Base-by-base conservation (phyloP, 2,329 filamentous ascomycete genomes). In the Purpureocillium lavendulum region DNA sequence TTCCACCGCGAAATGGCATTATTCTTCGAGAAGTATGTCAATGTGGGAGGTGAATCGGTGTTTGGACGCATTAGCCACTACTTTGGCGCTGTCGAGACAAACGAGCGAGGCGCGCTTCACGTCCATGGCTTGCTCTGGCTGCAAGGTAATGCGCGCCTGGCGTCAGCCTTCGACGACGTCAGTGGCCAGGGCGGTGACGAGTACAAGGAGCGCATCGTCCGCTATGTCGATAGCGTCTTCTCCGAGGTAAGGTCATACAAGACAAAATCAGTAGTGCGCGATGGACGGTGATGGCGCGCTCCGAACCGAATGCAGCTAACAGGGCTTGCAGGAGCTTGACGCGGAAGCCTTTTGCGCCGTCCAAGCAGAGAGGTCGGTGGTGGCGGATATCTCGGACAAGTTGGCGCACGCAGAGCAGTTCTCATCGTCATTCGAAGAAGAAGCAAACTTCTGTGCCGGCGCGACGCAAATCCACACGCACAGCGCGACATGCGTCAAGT, bases 41-140 rank as follows among this genome's bases (percentile, higher is more conserved):
- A 26, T 26, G 21, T 26, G 21, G 21, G 21, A 26, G 21, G 21
- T 26, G 21, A 26, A 26, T 26, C 21, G 21, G 21, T 38, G 2
- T 38, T 41, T 17, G 35, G 40, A 16, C 30, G 21, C 15, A 28
- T 41, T 9, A 41, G 40, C 30, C 35, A 37, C 2, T 41, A 41
- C 14, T 41, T 33, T 17, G 36, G 26, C 12, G 29, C 36, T 9
- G 36, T 38, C 2, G 36, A 38, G 15, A 38, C 36, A 6, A 38
- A 38, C 29, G 31, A 33, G 16, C 31, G 21, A 26, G 21, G 21
- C 6, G 21, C 21, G 21, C 21, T 26, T 5, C 21, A 26, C 21
- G 21, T 26, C 21, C 21, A 26, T 26, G 21, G 21, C 21, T 26
- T 26, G 21, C 21, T 26, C 21, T 26, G 21, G 21, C 21, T 26